These are phyloP conservation scores for Angomonas desouzai DNA, from an alignment of 208 protist species.

Conservation along the genomic window DNA sequence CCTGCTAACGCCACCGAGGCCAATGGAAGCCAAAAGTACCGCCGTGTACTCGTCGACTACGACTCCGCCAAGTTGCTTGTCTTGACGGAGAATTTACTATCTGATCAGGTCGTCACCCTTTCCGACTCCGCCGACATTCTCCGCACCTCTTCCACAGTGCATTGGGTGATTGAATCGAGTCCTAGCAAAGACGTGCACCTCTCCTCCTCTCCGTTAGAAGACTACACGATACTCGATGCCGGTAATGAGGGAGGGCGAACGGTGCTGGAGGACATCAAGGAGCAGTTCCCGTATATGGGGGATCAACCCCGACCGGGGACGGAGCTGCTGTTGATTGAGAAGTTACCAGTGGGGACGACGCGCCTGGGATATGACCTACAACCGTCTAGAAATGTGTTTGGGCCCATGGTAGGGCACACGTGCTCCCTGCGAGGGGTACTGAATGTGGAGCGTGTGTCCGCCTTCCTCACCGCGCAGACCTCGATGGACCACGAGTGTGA, in stretches of 20 bases:
- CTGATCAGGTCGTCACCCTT: constrained; percentile 67
- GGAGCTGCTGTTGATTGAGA: constrained; percentile 35
- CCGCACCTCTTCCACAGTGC: constrained; percentile 56
- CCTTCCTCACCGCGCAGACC: constrained; percentile 62
- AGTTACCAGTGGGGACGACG: constrained; percentile 57
- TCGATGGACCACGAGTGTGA: constrained; percentile 85
- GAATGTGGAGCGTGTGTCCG: constrained; percentile 76
- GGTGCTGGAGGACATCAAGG: constrained; percentile 13
- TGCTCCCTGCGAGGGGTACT: constrained; percentile 36
- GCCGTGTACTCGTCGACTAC: constrained; percentile 66
- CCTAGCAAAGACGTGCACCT: constrained; percentile 18
- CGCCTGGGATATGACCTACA: constrained; percentile 66
- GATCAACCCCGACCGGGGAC: constrained; percentile 29
- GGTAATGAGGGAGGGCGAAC: constrained; percentile 1
- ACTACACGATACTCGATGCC: constrained; percentile 2
- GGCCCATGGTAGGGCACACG: constrained; percentile 55
- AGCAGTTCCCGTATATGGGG: constrained; percentile 37
- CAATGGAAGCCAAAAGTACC: neutral
- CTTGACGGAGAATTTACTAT: constrained; percentile 71
- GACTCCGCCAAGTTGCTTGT: constrained; percentile 70
- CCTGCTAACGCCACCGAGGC: neutral
- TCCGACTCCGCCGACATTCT: constrained; percentile 50
- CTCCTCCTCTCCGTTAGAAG: constrained; percentile 10
- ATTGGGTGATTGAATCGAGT: constrained; percentile 43
- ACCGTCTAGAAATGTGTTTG: constrained; percentile 67